Evolutionary conservation across 345 rosid species (phyloP), one percentile per base, ranked within the genome.

Genomic region (Brassica incana): DNA sequence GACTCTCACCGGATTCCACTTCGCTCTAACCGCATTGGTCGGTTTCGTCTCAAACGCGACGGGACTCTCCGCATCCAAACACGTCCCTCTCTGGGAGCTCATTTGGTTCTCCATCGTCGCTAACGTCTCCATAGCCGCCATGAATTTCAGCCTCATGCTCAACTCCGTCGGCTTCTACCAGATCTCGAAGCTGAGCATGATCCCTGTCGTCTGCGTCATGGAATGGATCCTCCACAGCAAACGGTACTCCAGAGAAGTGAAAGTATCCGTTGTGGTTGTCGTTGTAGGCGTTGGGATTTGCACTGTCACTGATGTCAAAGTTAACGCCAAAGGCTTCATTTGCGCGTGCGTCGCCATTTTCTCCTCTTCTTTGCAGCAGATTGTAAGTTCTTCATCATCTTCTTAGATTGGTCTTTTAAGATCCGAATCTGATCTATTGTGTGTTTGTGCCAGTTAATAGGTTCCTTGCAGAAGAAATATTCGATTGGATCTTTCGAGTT

Each of bases 161-260:
- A 92, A 92, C 78, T 94, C 98, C 45, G 97, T 94, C 14, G 98
- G 97, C 29, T 94, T 94, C 76, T 94, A 94, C 66, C 98, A 94
- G 97, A 94, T 94, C 80, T 94, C 98, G 65, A 94, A 94, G 82
- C 90, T 94, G 67, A 91, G 97, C 82, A 94, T 94, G 98, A 92
- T 94, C 79, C 98, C 98, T 5, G 97, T 94, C 52, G 98, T 94
- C 1, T 92, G 98, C 72, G 82, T 94, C 14, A 86, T 94, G 98
- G 98, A 94, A 74, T 94, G 97, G 97, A 86, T 94, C 69, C 88
- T 94, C 63, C 92, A 94, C 83, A 86, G 67, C 76, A 94, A 94
- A 62, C 85, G 83, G 61, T 94, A 90, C 85, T 88, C 97, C 0
- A 90, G 67, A 76, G 90, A 89, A 89, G 91, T 94, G 75, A 94